Conservation (phyloP, 768 basidiomycete species). For the Melanogaster broomeanus region DNA sequence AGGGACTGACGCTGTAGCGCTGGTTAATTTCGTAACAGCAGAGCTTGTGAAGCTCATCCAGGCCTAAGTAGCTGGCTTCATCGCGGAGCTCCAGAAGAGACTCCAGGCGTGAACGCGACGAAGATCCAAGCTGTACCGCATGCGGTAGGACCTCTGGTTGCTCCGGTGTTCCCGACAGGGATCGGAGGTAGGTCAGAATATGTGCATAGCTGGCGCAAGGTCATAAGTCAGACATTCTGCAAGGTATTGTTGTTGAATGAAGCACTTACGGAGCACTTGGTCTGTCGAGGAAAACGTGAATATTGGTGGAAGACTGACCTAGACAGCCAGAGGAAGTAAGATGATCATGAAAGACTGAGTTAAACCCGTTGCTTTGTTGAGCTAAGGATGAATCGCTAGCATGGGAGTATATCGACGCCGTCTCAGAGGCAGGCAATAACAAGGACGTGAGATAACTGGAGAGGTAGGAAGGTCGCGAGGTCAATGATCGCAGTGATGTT, state of each 20-base stretch:
- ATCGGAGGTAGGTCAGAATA: constrained; percentile 71
- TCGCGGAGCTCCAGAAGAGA: constrained; percentile 74
- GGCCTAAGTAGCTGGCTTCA: constrained; percentile 75
- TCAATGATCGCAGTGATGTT: constrained; percentile 67
- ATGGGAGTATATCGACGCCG: constrained; percentile 58
- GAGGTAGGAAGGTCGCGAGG: constrained; percentile 68
- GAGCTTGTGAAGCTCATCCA: constrained; percentile 62
- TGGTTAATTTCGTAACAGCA: constrained; percentile 68
- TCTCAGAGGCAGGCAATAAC: constrained; percentile 42
- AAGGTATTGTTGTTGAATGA: neutral
- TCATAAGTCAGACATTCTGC: constrained; percentile 1
- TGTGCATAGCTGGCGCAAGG: constrained; percentile 59
- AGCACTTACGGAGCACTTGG: constrained; percentile 75
- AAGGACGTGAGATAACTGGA: constrained; percentile 56
- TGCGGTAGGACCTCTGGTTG: constrained; percentile 59
- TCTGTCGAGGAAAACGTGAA: constrained; percentile 80
- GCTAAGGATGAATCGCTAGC: constrained; percentile 38
- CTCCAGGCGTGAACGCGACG: constrained; percentile 55
- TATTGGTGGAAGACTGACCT: constrained; percentile 41
- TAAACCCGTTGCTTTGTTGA: constrained; percentile 37
- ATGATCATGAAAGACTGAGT: constrained; percentile 59
- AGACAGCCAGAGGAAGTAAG: constrained; percentile 61
- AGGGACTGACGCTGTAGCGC: constrained; percentile 42
- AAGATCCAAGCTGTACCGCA: constrained; percentile 50
- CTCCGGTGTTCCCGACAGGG: constrained; percentile 46